Evolutionary conservation across 2,329 filamentous ascomycete genomes (phyloP).

Genomic region (Diplodia corticola): DNA sequence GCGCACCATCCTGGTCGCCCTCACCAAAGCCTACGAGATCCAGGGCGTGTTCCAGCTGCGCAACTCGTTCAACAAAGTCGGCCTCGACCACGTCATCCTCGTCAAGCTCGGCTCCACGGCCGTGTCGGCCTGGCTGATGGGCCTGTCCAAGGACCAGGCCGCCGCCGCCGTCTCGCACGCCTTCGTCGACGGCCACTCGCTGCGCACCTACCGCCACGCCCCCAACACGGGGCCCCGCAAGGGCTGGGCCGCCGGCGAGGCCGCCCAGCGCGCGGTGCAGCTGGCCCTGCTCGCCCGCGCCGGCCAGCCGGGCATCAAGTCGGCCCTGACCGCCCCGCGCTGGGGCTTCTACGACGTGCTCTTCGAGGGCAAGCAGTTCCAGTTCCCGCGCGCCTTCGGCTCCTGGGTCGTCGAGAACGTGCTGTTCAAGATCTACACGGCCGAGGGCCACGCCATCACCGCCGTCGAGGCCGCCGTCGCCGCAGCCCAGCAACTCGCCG

Average conservation of each 20-base stretch:
- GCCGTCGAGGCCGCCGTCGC: slow-evolving; percentile 92
- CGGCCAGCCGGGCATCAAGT: slow-evolving; percentile 87
- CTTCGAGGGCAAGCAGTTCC: slow-evolving; percentile 86
- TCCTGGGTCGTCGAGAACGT: slow-evolving; percentile 99
- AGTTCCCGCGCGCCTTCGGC: slow-evolving; percentile 93
- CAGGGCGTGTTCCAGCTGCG: slow-evolving; percentile 94
- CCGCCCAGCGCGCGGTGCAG: slow-evolving; percentile 92
- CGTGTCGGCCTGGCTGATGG: slow-evolving; percentile 92
- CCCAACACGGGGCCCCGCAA: slow-evolving; percentile 99
- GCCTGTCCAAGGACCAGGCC: slow-evolving; percentile 84
- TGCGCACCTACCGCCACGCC: slow-evolving; percentile 95
- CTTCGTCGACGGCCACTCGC: slow-evolving; percentile 93
- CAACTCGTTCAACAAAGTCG: slow-evolving; percentile 99
- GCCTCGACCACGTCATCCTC: slow-evolving; percentile 93
- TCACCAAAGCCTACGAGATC: slow-evolving; percentile 99
- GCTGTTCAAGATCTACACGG: slow-evolving; percentile 85
- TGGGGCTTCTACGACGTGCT: slow-evolving; percentile 99
- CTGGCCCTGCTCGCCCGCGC: slow-evolving; percentile 85
- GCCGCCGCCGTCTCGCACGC: slow-evolving; percentile 94
- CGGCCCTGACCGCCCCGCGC: slow-evolving; percentile 84
- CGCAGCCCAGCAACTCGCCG: slow-evolving; percentile 82
- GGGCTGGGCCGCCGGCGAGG: slow-evolving; percentile 98
- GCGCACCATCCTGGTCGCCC: slow-evolving; percentile 82
- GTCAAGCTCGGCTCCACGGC: slow-evolving; percentile 97
- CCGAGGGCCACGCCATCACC: slow-evolving; percentile 98